phyloP scores from a whole-genome alignment of 1,284 basidiomycete genomes.

The Trichosporon faecale region DNA sequence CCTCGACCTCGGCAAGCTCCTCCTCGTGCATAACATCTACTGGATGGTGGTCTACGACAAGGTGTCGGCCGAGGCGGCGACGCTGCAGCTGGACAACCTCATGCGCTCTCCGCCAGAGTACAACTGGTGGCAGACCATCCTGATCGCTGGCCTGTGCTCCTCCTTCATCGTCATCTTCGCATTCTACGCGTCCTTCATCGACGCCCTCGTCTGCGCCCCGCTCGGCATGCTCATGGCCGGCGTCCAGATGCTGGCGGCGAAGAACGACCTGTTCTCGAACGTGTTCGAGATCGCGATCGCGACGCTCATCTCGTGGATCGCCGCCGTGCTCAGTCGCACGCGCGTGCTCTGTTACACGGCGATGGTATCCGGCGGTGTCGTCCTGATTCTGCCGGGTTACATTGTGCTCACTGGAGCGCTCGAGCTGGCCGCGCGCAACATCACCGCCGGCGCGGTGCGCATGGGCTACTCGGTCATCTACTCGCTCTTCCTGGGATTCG shows the following conservation, averaged over 20 bases:
- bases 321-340: constrained; percentile 71
- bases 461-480: constrained; percentile 67
- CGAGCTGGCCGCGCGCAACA: constrained; percentile 68
- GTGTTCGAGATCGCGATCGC: constrained; percentile 57
- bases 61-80: constrained; percentile 75
- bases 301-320: constrained; percentile 67
- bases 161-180: constrained; percentile 64
- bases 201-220: constrained; percentile 70
- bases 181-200: constrained; percentile 61
- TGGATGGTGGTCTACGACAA: constrained; percentile 88
- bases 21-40: constrained; percentile 71
- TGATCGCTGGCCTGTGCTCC: constrained; percentile 79
- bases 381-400: constrained; percentile 79
- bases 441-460: constrained; percentile 79
- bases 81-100: constrained; percentile 66
- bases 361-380: constrained; percentile 76
- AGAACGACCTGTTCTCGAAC: constrained; percentile 79
- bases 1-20: constrained; percentile 73
- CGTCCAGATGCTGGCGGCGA: constrained; percentile 69
- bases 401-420: constrained; percentile 76
- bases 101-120: constrained; percentile 67
- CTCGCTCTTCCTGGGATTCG: constrained; percentile 73
- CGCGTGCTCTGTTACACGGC: constrained; percentile 78
- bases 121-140: constrained; percentile 62
- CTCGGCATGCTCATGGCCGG: constrained; percentile 74